These are phyloP conservation scores for Drosera capensis DNA, from an alignment of 148 eudicot genomes.

Conservation along the genomic window DNA sequence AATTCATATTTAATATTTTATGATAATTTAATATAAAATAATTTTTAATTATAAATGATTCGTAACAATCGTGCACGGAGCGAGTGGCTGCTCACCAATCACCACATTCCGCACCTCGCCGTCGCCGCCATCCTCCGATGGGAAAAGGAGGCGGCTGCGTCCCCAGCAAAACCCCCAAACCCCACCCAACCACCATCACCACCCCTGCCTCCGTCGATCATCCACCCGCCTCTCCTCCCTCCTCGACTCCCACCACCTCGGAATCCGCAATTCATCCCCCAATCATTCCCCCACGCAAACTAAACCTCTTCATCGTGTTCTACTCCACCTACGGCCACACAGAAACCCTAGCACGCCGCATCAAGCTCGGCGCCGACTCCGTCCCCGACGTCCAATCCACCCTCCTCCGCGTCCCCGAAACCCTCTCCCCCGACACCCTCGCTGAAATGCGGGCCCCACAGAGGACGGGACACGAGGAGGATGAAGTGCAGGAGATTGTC, in stretches of 20 bases:
- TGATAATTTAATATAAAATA: too few species aligned
- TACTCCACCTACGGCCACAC: conserved; percentile 97
- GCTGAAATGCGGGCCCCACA: conserved; percentile 54
- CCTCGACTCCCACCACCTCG: conserved; percentile 6
- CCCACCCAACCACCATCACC: too few species aligned
- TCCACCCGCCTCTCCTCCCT: conserved; percentile 2
- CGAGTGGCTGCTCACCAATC: too few species aligned
- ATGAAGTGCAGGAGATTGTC: conserved; percentile 43
- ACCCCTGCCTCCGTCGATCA: conserved; percentile 2
- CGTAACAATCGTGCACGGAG: too few species aligned
- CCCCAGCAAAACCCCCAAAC: conserved; percentile 46
- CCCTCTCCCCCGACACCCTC: conserved; percentile 42
- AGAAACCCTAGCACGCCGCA: conserved; percentile 48
- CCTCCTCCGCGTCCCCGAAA: conserved; percentile 63
- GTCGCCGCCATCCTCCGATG: too few species aligned
- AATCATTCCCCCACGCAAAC: neutral
- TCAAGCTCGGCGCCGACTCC: conserved; percentile 56
- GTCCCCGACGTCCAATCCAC: conserved; percentile 62
- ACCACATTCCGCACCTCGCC: too few species aligned
- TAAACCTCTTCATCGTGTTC: conserved; percentile 50
- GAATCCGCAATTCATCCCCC: conserved; percentile 11
- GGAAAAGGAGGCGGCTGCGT: conserved; percentile 93
- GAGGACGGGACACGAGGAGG: conserved; percentile 63
- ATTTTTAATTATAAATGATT: too few species aligned
- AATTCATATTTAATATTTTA: too few species aligned